phyloP scores from a whole-genome alignment of 2,329 filamentous ascomycete species.

The Cladophialophora psammophila region DNA sequence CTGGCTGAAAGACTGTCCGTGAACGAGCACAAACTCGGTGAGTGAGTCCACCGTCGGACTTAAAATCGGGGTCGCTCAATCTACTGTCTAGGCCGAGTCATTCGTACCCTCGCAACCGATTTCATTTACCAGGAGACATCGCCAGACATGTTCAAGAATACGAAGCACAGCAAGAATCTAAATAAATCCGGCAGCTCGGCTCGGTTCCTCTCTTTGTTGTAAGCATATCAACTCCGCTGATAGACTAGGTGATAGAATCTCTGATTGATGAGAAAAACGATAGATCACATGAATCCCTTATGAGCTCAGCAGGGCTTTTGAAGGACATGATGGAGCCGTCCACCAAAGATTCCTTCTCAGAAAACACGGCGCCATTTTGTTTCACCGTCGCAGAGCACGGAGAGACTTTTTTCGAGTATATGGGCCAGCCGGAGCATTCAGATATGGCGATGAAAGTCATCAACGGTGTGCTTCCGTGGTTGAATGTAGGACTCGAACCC shows the following conservation, averaged over 20 bases:
- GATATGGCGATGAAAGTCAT: slow-evolving; percentile 17
- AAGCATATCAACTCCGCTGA: background rate
- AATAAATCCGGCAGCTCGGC: slow-evolving; percentile 10
- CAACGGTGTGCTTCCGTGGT: slow-evolving; percentile 22
- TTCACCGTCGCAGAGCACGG: slow-evolving; percentile 6
- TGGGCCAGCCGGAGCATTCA: slow-evolving; percentile 17
- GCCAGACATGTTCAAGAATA: slow-evolving; percentile 16
- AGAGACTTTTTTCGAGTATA: slow-evolving; percentile 24
- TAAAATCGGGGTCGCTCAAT: background rate
- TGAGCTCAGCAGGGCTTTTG: slow-evolving; percentile 13
- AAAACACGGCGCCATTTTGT: slow-evolving; percentile 20
- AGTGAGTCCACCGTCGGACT: background rate
- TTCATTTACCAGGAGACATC: slow-evolving; percentile 24
- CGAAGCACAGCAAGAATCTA: slow-evolving; percentile 24
- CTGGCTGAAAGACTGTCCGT: slow-evolving; percentile 11
- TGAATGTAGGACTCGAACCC: slow-evolving; percentile 21
- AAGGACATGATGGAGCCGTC: slow-evolving; percentile 12
- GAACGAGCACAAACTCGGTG: slow-evolving; percentile 28
- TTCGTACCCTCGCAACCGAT: slow-evolving; percentile 18
- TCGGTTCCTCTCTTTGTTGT: slow-evolving; percentile 27
- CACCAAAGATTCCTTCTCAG: slow-evolving; percentile 26
- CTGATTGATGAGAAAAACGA: background rate
- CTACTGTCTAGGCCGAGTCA: background rate
- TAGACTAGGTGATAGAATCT: background rate
- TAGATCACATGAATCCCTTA: slow-evolving; percentile 2